Conservation (phyloP, 176 grass and related monocot species). For the Triticum monococcum region DNA sequence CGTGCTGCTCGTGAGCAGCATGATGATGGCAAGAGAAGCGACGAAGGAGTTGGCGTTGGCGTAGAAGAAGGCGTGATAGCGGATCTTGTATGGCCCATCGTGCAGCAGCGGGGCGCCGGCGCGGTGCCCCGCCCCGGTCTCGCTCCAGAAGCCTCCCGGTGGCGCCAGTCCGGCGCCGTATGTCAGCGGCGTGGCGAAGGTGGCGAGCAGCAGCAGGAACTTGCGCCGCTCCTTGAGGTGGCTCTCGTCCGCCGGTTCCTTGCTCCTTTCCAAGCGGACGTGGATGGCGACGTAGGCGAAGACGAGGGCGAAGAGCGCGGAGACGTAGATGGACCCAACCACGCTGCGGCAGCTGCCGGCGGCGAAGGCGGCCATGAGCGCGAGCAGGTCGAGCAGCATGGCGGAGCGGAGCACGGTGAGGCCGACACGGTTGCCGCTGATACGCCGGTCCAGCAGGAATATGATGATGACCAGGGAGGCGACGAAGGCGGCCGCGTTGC, state of each 20-base stretch:
- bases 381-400: not conserved
- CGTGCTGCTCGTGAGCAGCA: conserved; percentile 2
- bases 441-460: not conserved
- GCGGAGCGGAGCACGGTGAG: not conserved
- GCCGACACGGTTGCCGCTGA: not conserved
- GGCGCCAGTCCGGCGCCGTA: no score
- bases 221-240: no score
- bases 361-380: not conserved
- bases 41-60: conserved; percentile 29
- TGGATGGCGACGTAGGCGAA: conserved; percentile 6
- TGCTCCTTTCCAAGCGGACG: not conserved
- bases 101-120: conserved; percentile 20
- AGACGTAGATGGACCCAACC: conserved; percentile 21
- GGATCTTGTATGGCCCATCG: not conserved
- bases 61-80: conserved; percentile 35
- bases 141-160: not conserved
- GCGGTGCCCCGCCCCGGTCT: not conserved
- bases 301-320: not conserved
- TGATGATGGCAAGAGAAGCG: conserved; percentile 27
- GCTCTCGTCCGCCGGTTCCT: no score
- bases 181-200: no score
- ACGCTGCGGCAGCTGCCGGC: not conserved
- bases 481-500: not conserved
- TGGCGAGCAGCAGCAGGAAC: no score
- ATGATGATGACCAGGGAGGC: not conserved